Evolutionary conservation across 768 basidiomycete genomes (phyloP), one percentile per base, ranked within the genome.

Genomic region (Glaciozyma martinii): DNA sequence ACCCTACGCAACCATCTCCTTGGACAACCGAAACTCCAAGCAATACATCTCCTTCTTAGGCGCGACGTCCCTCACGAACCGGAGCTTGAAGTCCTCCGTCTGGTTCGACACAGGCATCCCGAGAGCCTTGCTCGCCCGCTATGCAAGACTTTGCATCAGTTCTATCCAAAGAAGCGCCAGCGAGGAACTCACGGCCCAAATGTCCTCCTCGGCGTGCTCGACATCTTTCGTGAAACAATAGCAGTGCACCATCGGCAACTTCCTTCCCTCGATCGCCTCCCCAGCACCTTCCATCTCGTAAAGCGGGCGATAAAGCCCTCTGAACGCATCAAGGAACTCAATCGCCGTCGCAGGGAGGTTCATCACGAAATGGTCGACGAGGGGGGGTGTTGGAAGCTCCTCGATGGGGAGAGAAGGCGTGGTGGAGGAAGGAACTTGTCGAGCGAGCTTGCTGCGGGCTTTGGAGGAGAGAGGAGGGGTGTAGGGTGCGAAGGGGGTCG

Each of bases 1-100:
- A 13, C 37, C 37, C 37, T 40, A 68, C 32, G 30, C 23, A 12
- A 77, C 78, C n/a, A 80, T 78, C 61, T 79, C 76, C 53, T 74
- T 75, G 25, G 86, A 85, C 12, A 89, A 79, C 68, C 83, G 76
- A 80, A 99, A 98, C 76, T 87, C 87, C 61, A 99, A 83, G 76
- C 94, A 93, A 76, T 93, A 98, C 94, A 98, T 97, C 73, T 91
- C 87, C 78, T 99, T 98, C 77, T 85, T 88, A 10, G 94, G 94
- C 2, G 95, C 91, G 15, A 98, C 95, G 15, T 87, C 86, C 61
- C 95, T 85, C 58, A 99, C 93, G 69, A 85, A 81, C 72, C 90
- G 86, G 12, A 90, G 75, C 54, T 74, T 50, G 65, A 73, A 78
- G 25, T 73, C 75, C 5, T 60, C 46, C 3, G 68, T 61, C 0